Evolutionary conservation across 2,329 filamentous ascomycete genomes (phyloP), one percentile per base, ranked within the genome.

Genomic region (Penicillium sp.): DNA sequence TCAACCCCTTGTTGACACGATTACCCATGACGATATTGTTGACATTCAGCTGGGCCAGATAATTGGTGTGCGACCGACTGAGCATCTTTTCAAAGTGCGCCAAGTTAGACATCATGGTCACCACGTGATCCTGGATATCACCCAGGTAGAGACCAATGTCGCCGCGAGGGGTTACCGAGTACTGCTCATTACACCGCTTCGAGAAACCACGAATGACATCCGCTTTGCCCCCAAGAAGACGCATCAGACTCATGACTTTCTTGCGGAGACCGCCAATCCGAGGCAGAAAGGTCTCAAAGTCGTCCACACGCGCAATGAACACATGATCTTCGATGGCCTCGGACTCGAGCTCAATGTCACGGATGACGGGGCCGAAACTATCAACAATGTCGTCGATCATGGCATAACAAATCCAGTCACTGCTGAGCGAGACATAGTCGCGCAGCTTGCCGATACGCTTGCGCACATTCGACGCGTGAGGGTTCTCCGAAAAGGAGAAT

Each of bases 311-410:
- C 39, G 90, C 89, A 48, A 93, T 85, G 65, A 97, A 97, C 43
- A 98, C 90, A 48, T 90, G 86, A 58, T 98, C 93, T 67, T 98
- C 93, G 51, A 98, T 96, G 9, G 82, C 81, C 66, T 98, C 93
- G 1, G 91, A 90, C 61, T 95, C 88, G 13, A 82, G 71, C 71
- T 98, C 93, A 44, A 95, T 85, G 46, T 88, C 85, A 48, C 83
- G 84, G 55, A 98, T 95, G 28, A 90, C 84, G 11, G 91, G 91
- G 0, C 87, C 90, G 63, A 97, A 98, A 24, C 83, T 88, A 73
- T 98, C 93, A 51, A 97, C 93, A 64, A 98, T 98, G 65, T 98
- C 89, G 69, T 98, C 93, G 66, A 98, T 97, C 64, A 98, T 79
- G 38, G 93, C 93, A 66, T 98, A 98, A 75, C 93, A 98, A 59